A percentile compares a stretch with the other conserved stretches of the same genome.
phyloP scores from a whole-genome alignment of 2,329 filamentous ascomycete species.

The Xylaria sp. region DNA sequence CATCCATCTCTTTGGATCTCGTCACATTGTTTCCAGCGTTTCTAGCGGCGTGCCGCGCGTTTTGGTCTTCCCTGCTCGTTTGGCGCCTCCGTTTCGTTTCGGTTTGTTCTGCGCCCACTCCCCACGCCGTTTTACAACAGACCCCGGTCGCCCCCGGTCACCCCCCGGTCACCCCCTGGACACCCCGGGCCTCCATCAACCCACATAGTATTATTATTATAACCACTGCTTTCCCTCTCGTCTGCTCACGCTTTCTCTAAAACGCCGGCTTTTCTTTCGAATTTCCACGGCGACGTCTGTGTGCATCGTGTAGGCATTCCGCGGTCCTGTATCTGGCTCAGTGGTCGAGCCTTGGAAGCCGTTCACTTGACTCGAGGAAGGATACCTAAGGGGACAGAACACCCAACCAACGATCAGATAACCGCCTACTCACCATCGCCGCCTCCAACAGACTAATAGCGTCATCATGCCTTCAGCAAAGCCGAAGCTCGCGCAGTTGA shows the following conservation, averaged over 20 bases:
- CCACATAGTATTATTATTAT: slow-evolving; percentile 38
- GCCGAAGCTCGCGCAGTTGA: slow-evolving; percentile 66
- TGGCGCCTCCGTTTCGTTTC: slow-evolving; percentile 42
- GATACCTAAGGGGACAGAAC: slow-evolving; percentile 24
- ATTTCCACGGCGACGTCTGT: slow-evolving; percentile 45
- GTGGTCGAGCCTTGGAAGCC: slow-evolving; percentile 50
- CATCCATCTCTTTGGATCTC: slow-evolving; percentile 36
- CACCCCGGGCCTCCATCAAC: slow-evolving; percentile 19
- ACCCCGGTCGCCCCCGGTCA: slow-evolving; percentile 16
- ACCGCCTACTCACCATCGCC: slow-evolving; percentile 20
- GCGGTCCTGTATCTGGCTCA: slow-evolving; percentile 32
- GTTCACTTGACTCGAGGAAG: slow-evolving; percentile 51
- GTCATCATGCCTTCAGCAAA: slow-evolving; percentile 57
- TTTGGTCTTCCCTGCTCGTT: slow-evolving; percentile 36
- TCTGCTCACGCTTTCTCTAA: slow-evolving; percentile 34
- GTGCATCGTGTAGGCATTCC: slow-evolving; percentile 44
- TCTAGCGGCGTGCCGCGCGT: slow-evolving; percentile 35
- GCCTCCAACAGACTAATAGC: slow-evolving; percentile 24
- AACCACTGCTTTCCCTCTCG: slow-evolving; percentile 40
- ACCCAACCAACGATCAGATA: slow-evolving; percentile 23
- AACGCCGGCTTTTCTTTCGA: slow-evolving; percentile 43
- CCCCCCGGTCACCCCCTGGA: slow-evolving; percentile 18
- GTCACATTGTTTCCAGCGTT: slow-evolving; percentile 41
- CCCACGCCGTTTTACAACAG: slow-evolving; percentile 35
- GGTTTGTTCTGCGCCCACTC: slow-evolving; percentile 32